Percentiles rank a stretch among this genome's conserved stretches.
Evolutionary conservation across 2,329 filamentous ascomycete species (phyloP).

Genomic region (Zasmidium citrigriseum): DNA sequence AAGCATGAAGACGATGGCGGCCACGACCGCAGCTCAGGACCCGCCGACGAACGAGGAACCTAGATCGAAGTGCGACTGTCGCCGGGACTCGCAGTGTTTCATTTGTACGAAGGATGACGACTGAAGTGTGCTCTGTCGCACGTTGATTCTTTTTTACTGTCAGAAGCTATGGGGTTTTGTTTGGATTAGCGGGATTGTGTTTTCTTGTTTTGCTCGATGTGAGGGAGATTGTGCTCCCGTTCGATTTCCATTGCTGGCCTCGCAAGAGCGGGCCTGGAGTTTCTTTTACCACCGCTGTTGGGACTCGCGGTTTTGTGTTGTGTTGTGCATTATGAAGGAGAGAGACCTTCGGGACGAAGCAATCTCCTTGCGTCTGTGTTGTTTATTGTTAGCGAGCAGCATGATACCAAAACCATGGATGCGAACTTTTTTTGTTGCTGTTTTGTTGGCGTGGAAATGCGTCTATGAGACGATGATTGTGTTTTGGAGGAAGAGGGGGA

Average conservation of each 20-base stretch:
- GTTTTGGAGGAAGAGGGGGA: neutral
- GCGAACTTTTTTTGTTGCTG: neutral
- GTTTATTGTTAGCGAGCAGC: constrained; percentile 3
- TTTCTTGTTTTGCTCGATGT: neutral
- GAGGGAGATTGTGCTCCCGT: neutral
- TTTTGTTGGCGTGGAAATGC: too few species aligned
- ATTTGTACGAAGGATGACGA: neutral
- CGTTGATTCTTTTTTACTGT: neutral
- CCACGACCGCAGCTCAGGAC: neutral
- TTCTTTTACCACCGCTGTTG: too few species aligned
- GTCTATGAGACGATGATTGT: neutral
- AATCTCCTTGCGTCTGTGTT: neutral
- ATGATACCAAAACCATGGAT: neutral
- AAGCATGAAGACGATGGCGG: neutral
- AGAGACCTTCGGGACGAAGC: neutral
- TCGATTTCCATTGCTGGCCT: neutral
- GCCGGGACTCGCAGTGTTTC: neutral
- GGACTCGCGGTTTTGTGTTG: too few species aligned
- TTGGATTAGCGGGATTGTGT: neutral
- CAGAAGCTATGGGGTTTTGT: neutral
- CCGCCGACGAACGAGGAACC: neutral
- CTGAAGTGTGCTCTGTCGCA: neutral
- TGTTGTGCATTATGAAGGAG: neutral
- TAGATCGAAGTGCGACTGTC: neutral
- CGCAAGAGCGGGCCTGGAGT: neutral